Base-by-base conservation (phyloP, 495 filamentous ascomycete genomes). In the Penicillium arizonense region DNA sequence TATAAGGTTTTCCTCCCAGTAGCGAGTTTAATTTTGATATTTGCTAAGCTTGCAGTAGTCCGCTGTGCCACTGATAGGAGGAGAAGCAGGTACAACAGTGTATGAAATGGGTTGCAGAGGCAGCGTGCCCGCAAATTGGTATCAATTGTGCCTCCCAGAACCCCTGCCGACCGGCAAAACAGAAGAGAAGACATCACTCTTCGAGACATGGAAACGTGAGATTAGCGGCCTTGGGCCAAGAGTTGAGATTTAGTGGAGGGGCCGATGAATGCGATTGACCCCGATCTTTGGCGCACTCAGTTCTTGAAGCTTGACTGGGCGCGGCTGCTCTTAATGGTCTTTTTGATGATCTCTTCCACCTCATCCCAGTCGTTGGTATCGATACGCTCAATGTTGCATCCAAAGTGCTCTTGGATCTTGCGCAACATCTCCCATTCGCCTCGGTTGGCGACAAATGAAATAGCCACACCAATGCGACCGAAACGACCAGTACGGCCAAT, bases 401-500 rank as follows among this genome's bases (percentile, higher is more conserved):
- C 72, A 67, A 87, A 97, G 67, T 87, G 87, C 3, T 81, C 64
- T 49, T 86, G 83, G 61, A 99, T 99, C 30, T 84, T 68, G 40
- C 82, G 80, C 16, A 97, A 79, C 65, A 88, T 86, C 7, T 77
- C 55, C 81, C 82, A 96, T 63, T 87, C 90, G 50, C 80, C 79
- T 49, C 79, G 79, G 73, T 91, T 90, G 36, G 87, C 84, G 26
- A 99, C 89, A 57, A 99, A 96, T 53, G 84, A 89, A 61, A 99
- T 91, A 34, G 88, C 87, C 53, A 97, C 92, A 59, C 95, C 95
- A n/a, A 96, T 90, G 65, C 93, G 91, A 24, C 95, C 95, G 64
- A 97, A 99, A 38, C 95, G 89, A 47, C 95, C 95, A 1, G 95
- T 97, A 65, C 94, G 90, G 52, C 94, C 94, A 65, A 97, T 97